Evolutionary conservation across 2,329 filamentous ascomycete genomes (phyloP).

Genomic region (Aspergillus novofumigatus): DNA sequence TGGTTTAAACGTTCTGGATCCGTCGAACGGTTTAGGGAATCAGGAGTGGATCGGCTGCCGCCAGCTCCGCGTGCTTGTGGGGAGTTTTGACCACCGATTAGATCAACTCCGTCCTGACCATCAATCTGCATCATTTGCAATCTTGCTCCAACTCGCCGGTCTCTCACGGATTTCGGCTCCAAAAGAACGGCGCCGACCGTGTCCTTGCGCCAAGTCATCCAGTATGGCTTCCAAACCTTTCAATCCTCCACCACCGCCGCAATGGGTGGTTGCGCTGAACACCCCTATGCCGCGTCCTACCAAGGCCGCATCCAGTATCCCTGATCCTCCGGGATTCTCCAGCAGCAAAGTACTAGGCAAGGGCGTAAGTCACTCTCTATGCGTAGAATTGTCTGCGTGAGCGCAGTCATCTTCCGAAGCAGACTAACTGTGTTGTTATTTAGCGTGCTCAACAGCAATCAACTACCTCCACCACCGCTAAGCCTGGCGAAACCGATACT

Average conservation of each 20-base stretch:
- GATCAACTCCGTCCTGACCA: not conserved
- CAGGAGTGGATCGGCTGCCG: slow-evolving; percentile 21
- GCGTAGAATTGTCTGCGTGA: not conserved
- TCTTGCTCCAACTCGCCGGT: not conserved
- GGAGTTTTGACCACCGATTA: slow-evolving; percentile 15
- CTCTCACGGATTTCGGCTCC: slow-evolving; percentile 3
- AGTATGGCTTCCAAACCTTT: slow-evolving; percentile 20
- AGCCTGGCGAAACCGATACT: slow-evolving; percentile 80
- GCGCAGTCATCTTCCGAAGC: not conserved
- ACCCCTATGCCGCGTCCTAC: slow-evolving; percentile 66
- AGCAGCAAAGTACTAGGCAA: slow-evolving; percentile 47
- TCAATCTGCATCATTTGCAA: not conserved
- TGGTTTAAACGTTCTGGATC: not conserved
- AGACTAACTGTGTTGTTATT: not conserved
- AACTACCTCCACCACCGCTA: slow-evolving; percentile 24
- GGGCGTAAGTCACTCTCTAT: slow-evolving; percentile 5
- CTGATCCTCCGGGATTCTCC: slow-evolving; percentile 84
- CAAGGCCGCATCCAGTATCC: slow-evolving; percentile 55
- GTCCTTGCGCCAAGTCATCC: slow-evolving; percentile 7
- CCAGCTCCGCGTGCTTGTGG: slow-evolving; percentile 26
- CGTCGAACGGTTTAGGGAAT: slow-evolving; percentile 9
- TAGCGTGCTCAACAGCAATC: slow-evolving; percentile 32
- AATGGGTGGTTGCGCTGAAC: slow-evolving; percentile 80
- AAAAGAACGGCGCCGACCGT: not conserved
- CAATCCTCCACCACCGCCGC: slow-evolving; percentile 53